These are phyloP conservation scores for Amyloporia xantha DNA, from an alignment of 768 basidiomycete species.

Conservation along the genomic window DNA sequence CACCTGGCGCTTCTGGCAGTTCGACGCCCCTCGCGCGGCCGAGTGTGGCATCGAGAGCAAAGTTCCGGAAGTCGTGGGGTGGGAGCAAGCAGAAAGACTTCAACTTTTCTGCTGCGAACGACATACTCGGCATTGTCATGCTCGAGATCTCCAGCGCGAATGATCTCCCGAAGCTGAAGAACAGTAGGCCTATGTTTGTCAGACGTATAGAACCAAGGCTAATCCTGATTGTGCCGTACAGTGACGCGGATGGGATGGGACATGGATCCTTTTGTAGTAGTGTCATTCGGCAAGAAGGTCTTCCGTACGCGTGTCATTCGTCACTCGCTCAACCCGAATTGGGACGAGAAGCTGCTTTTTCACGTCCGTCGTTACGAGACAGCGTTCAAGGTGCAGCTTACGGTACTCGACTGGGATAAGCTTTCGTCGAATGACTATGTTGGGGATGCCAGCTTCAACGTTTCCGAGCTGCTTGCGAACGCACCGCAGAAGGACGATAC, in stretches of 20 bases:
- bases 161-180: constrained; percentile 80
- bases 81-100: constrained; percentile 34
- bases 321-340: constrained; percentile 78
- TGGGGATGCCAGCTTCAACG: constrained; percentile 68
- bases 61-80: constrained; percentile 35
- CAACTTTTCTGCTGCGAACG: constrained; percentile 65
- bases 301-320: constrained; percentile 89
- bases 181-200: constrained; percentile 68
- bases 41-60: constrained; percentile 24
- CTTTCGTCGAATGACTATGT: constrained; percentile 83
- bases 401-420: constrained; percentile 96
- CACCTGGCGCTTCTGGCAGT: constrained; percentile 16
- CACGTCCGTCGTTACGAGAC: constrained; percentile 88
- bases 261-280: constrained; percentile 96
- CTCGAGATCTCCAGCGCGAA: constrained; percentile 81
- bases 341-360: constrained; percentile 95
- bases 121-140: constrained; percentile 93
- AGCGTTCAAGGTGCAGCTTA: constrained; percentile 68
- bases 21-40: constrained; percentile 17
- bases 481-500: constrained; percentile 44
- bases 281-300: constrained; percentile 95
- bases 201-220: too few relatives aligned
- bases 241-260: constrained; percentile 88
- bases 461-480: constrained; percentile 52
- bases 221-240: too few relatives aligned